phyloP scores from a whole-genome alignment of 345 rosid genomes.

The Acer campestre region DNA sequence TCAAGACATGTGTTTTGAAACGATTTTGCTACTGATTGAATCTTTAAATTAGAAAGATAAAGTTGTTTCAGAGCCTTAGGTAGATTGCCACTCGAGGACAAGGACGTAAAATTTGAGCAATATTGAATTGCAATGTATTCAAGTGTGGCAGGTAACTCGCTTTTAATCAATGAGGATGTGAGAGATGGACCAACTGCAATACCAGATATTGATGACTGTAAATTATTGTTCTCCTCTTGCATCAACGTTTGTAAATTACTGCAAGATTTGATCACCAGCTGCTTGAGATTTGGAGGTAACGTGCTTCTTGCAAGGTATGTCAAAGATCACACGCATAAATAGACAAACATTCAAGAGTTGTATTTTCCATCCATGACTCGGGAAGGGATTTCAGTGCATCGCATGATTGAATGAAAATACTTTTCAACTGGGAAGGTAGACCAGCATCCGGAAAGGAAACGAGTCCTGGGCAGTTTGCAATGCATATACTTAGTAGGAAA shows the following conservation, averaged over 20 bases:
- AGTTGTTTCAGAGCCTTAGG: no score
- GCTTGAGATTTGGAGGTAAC: neutral
- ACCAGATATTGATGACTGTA: no score
- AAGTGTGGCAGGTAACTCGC: neutral
- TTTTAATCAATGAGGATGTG: neutral
- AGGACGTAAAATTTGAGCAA: constrained; percentile 4
- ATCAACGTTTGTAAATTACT: neutral
- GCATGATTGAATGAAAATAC: neutral
- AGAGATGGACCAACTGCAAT: neutral
- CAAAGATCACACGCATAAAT: neutral
- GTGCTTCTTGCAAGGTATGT: neutral
- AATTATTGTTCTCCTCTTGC: neutral
- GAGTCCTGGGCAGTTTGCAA: constrained; percentile 2
- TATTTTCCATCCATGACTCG: neutral
- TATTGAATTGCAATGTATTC: neutral
- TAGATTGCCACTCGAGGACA: neutral
- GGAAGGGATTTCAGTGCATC: neutral
- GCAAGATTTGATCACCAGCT: neutral
- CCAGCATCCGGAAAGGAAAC: neutral
- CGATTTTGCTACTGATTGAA: neutral
- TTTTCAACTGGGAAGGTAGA: constrained; percentile 1
- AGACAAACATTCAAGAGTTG: neutral
- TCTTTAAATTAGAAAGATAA: no score
- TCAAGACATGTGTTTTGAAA: neutral
- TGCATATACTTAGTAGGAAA: neutral